Evolutionary conservation across 176 grass and related monocot genomes (phyloP), one percentile per base, ranked within the genome.

Genomic region (Bromus sterilis): DNA sequence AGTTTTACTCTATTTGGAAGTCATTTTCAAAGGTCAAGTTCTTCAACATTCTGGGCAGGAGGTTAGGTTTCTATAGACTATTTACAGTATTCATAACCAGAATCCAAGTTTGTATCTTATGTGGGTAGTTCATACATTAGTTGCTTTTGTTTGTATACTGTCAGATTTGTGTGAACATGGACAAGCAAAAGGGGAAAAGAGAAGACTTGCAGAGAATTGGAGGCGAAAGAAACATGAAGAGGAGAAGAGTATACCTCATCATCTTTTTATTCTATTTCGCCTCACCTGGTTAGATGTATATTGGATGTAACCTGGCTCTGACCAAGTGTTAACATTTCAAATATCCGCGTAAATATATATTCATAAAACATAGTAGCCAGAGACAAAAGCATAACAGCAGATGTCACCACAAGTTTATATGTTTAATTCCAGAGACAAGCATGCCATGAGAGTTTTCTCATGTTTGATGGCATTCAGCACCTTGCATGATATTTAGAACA

Each of bases 21-120:
- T 97, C 91, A 49, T 82, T 97, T 64, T 97, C 91, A 21, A 97
- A 92, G 85, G 94, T 97, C 89, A 92, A 84, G 94, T 92, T 46
- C 92, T 97, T 77, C 94, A 89, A 61, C 92, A 79, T 89, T 85
- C 89, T 78, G 94, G 94, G 32, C 87, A 88, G 49, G 87, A 97
- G 91, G 94, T 59, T 63, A 41, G 2, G 48, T 49, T 18, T 41
- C 23, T 66, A 28, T 12, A 36, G 11, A 29, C 63, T 26, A 56
- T 80, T 78, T 59, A 56, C 61, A 29, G 57, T 57, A 23, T 33
- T 81, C 39, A n/a, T 33, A 51, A 16, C 14, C 11, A 81, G 53
- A 70, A 48, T 24, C 5, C n/a, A 34, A 61, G 1, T 69, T 39
- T 64, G 32, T 37, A 23, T 7, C 49, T 29, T 81, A 53, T 55